These are phyloP conservation scores for Metschnikowia peoriensis DNA, from an alignment of 805 yeast genomes.

Conservation along the genomic window DNA sequence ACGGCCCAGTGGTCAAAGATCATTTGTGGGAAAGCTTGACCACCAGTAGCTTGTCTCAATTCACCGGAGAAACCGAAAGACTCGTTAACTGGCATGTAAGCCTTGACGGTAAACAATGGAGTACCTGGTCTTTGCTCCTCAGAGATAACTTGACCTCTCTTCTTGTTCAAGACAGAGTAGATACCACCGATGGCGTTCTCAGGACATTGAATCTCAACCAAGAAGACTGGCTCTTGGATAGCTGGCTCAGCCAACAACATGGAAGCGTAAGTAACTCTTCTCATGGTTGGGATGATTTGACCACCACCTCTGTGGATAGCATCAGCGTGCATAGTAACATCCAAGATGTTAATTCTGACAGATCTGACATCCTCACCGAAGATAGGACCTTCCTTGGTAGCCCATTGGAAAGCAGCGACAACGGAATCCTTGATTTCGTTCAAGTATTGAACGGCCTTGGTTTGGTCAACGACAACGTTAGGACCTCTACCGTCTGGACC, in stretches of 20 bases:
- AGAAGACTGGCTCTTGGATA: constrained; percentile 98
- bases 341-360: constrained; percentile 95
- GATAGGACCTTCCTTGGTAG: constrained; percentile 99
- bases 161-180: constrained; percentile 98
- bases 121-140: constrained; percentile 99
- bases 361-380: constrained; percentile 96
- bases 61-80: constrained; percentile 99
- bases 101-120: constrained; percentile 99
- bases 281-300: constrained; percentile 99
- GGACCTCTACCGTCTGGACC: constrained; percentile 99
- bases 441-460: constrained; percentile 99
- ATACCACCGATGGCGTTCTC: constrained; percentile 99
- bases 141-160: constrained; percentile 99
- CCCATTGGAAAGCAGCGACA: constrained; percentile 99
- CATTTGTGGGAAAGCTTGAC: constrained; percentile 99
- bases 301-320: constrained; percentile 99
- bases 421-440: constrained; percentile 99
- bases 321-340: constrained; percentile 99
- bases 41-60: constrained; percentile 99
- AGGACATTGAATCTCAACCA: constrained; percentile 99
- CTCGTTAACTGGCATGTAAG: constrained; percentile 99
- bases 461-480: constrained; percentile 97
- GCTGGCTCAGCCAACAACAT: constrained; percentile 98
- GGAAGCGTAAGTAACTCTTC: constrained; percentile 99
- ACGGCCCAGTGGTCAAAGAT: constrained; percentile 98